phyloP scores from a whole-genome alignment of 805 yeast genomes.

The Pichia thaimueangensis region DNA sequence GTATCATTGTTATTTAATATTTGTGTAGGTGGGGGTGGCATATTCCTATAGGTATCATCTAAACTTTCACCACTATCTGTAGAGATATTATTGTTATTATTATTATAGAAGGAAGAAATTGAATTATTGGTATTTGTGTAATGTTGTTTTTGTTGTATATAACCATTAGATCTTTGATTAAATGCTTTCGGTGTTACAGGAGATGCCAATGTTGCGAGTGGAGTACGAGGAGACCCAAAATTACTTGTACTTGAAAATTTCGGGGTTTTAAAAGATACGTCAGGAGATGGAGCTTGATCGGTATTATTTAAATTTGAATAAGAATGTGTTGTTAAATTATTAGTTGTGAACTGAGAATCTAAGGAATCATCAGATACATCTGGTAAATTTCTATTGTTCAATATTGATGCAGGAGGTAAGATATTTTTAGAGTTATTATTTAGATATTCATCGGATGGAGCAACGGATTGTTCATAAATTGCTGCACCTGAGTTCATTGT shows the following conservation, averaged over 20 bases:
- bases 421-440: background rate
- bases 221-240: constrained; percentile 5
- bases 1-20: background rate
- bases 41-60: background rate
- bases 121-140: background rate
- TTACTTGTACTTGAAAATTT: background rate
- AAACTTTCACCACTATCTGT: background rate
- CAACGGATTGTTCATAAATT: constrained; percentile 10
- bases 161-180: background rate
- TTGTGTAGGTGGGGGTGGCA: background rate
- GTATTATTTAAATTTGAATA: too few species aligned
- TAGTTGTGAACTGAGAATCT: constrained; percentile 8
- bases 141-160: too few species aligned
- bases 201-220: constrained; percentile 1
- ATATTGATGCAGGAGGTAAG: constrained; percentile 1
- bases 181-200: background rate
- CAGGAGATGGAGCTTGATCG: background rate
- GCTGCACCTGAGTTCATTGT: constrained; percentile 11
- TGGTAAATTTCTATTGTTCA: background rate
- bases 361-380: constrained; percentile 8
- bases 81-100: background rate
- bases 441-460: constrained; percentile 3
- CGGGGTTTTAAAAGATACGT: constrained; percentile 2
- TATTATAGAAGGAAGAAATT: background rate
- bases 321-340: too few species aligned